phyloP scores from a whole-genome alignment of 208 protist species.

The Kentomonas sorsogonicus region DNA sequence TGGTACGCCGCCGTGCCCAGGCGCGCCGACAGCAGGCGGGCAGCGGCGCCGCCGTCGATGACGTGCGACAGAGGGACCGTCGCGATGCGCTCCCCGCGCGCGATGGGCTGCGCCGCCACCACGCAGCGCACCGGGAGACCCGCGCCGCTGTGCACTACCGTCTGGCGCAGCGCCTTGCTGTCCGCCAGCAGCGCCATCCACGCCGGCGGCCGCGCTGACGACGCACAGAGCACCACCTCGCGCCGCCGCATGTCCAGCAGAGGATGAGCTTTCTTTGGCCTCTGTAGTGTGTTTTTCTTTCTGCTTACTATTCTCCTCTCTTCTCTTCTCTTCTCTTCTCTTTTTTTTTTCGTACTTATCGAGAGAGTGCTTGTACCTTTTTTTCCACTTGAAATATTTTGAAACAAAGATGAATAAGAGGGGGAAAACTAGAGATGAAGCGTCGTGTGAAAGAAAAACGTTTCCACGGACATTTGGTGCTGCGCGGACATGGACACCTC shows the following conservation, averaged over 20 bases:
- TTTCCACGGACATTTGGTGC: too few species aligned
- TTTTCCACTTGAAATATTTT: too few species aligned
- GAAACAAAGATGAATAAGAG: slow-evolving; percentile 2
- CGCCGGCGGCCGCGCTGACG: slow-evolving; percentile 9
- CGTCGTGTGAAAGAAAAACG: too few species aligned
- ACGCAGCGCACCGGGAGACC: slow-evolving; percentile 46
- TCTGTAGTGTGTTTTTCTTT: too few species aligned
- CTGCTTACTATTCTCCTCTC: background rate
- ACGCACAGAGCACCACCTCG: too few species aligned
- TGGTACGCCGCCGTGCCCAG: slow-evolving; percentile 1
- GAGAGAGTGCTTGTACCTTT: too few species aligned
- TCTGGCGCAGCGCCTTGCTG: slow-evolving; percentile 16
- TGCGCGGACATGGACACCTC: too few species aligned
- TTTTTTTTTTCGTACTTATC: too few species aligned
- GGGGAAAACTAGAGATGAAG: too few species aligned
- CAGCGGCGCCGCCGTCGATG: slow-evolving; percentile 41
- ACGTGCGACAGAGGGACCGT: slow-evolving; percentile 36
- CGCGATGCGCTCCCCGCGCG: slow-evolving; percentile 54
- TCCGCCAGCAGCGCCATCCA: slow-evolving; percentile 16
- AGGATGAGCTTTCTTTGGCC: too few species aligned
- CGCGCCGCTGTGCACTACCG: background rate
- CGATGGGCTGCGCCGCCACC: slow-evolving; percentile 39
- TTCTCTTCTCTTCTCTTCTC: background rate
- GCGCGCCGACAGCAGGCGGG: slow-evolving; percentile 25
- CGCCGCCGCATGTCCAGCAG: too few species aligned